Base-by-base conservation (phyloP, 2,329 filamentous ascomycete species). In the Arthroderma sp. region DNA sequence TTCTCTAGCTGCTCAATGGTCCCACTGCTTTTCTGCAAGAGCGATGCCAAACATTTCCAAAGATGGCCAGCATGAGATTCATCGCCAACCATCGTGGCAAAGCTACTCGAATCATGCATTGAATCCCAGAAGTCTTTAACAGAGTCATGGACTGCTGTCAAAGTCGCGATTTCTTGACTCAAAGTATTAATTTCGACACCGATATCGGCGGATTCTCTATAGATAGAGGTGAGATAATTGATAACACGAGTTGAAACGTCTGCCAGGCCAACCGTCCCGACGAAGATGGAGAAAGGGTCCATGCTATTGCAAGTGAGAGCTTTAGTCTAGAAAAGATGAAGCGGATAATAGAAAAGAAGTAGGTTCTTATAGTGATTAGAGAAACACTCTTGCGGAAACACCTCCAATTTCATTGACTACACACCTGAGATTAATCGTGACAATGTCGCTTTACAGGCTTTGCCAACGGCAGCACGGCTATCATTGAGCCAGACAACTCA, bases 101-200 rank as follows among this genome's bases (percentile, higher is more conserved):
- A 51, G 13, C 37, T 38, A 9, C 51, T 41, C n/a, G n/a, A n/a
- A n/a, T n/a, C n/a, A n/a, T n/a, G n/a, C n/a, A n/a, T n/a, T n/a
- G n/a, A n/a, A 15, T 58, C n/a, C 54, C 56, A 47, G 13, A 21
- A 25, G 41, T 57, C 57, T 21, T 60, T 37, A 44, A 60, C 49
- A 23, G 51, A 59, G 2, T 17, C 17, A 33, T 56, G 28, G 41
- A 59, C 38, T 59, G 63, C 15, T 15, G 9, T 4, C 1, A 64
- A 55, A 6, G 61, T 49, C 25, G 60, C 56, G 8, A 65, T 49
- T 23, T 65, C 63, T 5, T 54, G 7, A 11, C 59, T 53, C 15
- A 64, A 54, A 2, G 7, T 31, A 2, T 55, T 39, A 21, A 64
- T 63, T 19, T 65, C 63, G 13, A 60, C 55, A 25, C 60, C 56